Evolutionary conservation across 1,284 basidiomycete genomes (phyloP).

Genomic region (Ceratobasidium sp.): DNA sequence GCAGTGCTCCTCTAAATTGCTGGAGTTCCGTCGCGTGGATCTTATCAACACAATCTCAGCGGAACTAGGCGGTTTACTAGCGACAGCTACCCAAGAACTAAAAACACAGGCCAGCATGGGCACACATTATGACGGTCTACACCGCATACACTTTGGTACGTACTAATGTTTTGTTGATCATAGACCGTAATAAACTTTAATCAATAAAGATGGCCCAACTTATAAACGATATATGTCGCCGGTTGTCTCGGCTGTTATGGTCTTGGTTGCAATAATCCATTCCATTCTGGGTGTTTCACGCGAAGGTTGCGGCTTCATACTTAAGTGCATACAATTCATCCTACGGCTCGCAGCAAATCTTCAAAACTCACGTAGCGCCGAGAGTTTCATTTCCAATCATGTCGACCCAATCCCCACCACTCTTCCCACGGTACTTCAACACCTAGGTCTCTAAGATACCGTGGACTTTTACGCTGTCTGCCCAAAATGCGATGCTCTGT

Average conservation of each 20-base stretch:
- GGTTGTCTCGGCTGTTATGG: background rate
- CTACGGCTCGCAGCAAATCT: background rate
- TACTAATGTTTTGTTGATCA: background rate
- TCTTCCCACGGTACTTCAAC: too few relatives aligned
- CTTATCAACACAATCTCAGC: background rate
- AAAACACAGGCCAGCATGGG: background rate
- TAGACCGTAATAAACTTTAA: too few relatives aligned
- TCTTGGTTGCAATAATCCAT: background rate
- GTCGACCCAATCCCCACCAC: background rate
- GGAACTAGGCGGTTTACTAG: background rate
- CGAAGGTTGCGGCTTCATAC: background rate
- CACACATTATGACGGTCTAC: background rate
- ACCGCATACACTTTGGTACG: constrained; percentile 10
- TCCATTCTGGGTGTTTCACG: constrained; percentile 12
- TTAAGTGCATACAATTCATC: background rate
- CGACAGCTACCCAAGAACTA: background rate
- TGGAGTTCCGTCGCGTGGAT: background rate
- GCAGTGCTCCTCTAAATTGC: background rate
- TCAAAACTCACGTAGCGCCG: background rate
- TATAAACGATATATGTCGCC: background rate
- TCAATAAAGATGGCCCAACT: background rate
- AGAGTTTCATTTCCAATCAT: background rate
- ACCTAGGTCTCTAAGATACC: too few relatives aligned
- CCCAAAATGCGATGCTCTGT: too few relatives aligned
- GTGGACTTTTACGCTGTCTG: too few relatives aligned